phyloP scores from a whole-genome alignment of 331 rosid genomes.

The Quercus tomentella region DNA sequence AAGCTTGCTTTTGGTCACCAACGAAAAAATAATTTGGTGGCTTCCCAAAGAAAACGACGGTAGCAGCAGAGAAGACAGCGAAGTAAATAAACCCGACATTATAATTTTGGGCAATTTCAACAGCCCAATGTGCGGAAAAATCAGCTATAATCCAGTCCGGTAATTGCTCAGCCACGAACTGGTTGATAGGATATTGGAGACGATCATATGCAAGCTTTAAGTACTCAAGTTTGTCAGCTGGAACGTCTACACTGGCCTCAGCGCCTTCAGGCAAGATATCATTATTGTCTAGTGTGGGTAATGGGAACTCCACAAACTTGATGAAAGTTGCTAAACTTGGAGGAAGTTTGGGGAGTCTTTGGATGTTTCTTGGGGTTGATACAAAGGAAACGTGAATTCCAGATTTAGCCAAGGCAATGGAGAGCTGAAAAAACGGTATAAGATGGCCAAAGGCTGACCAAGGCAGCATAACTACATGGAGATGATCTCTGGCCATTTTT shows the following conservation, averaged over 20 bases:
- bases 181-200: not conserved
- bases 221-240: slow-evolving; percentile 24
- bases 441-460: slow-evolving; percentile 51
- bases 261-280: slow-evolving; percentile 30
- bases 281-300: slow-evolving; percentile 9
- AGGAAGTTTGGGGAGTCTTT: slow-evolving; percentile 36
- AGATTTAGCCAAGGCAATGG: slow-evolving; percentile 41
- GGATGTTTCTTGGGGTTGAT: slow-evolving; percentile 44
- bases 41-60: not conserved
- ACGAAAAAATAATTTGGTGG: too few species aligned
- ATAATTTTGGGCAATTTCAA: too few species aligned
- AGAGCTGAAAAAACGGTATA: slow-evolving; percentile 32
- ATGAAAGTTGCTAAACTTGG: slow-evolving; percentile 11
- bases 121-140: too few species aligned
- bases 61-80: slow-evolving; percentile 4
- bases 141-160: not conserved
- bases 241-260: slow-evolving; percentile 35
- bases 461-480: slow-evolving; percentile 38
- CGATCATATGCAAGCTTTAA: slow-evolving; percentile 22
- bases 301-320: slow-evolving; percentile 21
- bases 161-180: too few species aligned
- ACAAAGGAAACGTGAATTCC: slow-evolving; percentile 36
- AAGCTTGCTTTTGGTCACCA: too few species aligned
- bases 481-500: not conserved
- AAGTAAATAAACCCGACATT: slow-evolving; percentile 16